Conservation (phyloP, 2,329 filamentous ascomycete genomes). For the Harringtonia aguacate region DNA sequence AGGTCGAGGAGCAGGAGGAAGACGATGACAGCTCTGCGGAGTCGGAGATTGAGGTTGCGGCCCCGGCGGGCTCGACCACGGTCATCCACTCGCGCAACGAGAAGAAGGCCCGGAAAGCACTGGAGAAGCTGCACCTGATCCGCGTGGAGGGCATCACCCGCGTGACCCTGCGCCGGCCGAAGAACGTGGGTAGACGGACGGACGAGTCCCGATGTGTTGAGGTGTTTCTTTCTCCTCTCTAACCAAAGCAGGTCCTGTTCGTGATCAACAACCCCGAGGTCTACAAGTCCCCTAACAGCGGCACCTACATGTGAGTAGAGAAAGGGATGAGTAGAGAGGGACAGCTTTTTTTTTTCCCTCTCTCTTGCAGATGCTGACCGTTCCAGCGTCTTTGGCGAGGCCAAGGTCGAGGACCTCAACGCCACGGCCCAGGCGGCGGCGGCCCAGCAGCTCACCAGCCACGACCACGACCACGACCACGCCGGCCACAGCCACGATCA, state of each 20-base stretch:
- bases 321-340: not conserved
- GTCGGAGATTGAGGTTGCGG: constrained; percentile 65
- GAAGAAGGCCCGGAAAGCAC: constrained; percentile 99
- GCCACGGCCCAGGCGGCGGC: constrained; percentile 93
- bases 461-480: constrained; percentile 55
- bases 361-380: no score
- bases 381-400: constrained; percentile 91
- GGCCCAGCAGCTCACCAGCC: constrained; percentile 85
- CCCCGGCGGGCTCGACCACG: constrained; percentile 67
- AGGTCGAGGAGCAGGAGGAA: constrained; percentile 62
- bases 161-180: constrained; percentile 94
- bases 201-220: constrained; percentile 97
- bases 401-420: constrained; percentile 99
- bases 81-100: constrained; percentile 98
- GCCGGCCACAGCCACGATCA: constrained; percentile 58
- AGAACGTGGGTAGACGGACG: constrained; percentile 79
- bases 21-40: constrained; percentile 60
- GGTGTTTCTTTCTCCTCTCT: constrained; percentile 99
- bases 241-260: constrained; percentile 81
- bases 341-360: no score
- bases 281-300: constrained; percentile 98
- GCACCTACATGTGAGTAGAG: constrained; percentile 90
- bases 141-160: constrained; percentile 95
- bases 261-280: constrained; percentile 99
- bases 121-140: constrained; percentile 95